Evolutionary conservation across 768 basidiomycete genomes (phyloP).

Genomic region (Pilatotrama ljubarskyi): DNA sequence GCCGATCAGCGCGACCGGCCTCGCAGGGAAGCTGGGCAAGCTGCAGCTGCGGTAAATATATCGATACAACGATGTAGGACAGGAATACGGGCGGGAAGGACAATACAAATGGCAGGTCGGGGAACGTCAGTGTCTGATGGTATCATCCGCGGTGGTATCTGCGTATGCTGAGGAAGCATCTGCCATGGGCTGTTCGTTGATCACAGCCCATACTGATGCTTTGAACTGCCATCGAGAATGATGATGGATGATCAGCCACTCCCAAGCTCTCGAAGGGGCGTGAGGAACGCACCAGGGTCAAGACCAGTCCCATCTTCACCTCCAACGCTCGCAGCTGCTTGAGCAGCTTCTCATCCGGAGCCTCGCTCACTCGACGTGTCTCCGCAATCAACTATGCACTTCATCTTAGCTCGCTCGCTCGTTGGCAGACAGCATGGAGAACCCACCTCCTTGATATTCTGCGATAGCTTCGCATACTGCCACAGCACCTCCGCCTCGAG

Average conservation of each 20-base stretch:
- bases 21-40: constrained; percentile 30
- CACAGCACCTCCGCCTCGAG: constrained; percentile 82
- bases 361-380: constrained; percentile 69
- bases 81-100: not conserved
- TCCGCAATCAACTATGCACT: constrained; percentile 55
- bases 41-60: constrained; percentile 31
- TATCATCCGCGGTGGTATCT: constrained; percentile 27
- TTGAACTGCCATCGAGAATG: constrained; percentile 64
- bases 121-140: constrained; percentile 21
- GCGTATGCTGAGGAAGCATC: constrained; percentile 24
- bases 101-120: not conserved
- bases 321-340: constrained; percentile 79
- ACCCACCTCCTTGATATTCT: constrained; percentile 76
- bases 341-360: constrained; percentile 78
- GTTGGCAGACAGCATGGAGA: not conserved
- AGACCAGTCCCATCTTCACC: constrained; percentile 91
- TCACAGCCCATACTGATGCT: constrained; percentile 93
- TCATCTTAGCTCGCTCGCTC: not conserved
- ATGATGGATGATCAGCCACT: not conserved
- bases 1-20: constrained; percentile 33
- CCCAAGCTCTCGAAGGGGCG: not conserved
- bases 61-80: constrained; percentile 20
- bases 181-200: constrained; percentile 68
- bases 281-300: constrained; percentile 71
- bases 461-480: constrained; percentile 89